These are phyloP conservation scores for Phlegmacium glaucopus DNA, from an alignment of 768 basidiomycete species.

Conservation along the genomic window DNA sequence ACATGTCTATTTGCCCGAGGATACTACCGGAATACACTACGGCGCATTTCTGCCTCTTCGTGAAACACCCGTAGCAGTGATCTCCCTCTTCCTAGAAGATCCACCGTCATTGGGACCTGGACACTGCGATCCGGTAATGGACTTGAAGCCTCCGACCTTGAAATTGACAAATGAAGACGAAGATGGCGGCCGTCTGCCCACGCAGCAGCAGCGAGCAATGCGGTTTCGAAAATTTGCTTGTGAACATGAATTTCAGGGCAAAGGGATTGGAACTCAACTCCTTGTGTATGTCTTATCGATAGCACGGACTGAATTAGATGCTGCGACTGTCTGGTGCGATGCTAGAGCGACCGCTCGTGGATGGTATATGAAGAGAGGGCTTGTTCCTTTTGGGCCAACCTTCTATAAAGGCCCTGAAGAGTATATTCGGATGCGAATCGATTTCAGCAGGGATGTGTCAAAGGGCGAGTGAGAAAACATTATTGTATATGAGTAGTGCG, in stretches of 20 bases:
- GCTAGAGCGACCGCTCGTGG: slow-evolving; percentile 39
- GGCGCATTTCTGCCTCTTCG: slow-evolving; percentile 46
- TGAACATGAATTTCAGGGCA: slow-evolving; percentile 45
- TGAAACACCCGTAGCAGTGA: slow-evolving; percentile 44
- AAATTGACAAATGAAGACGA: not conserved
- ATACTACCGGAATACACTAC: slow-evolving; percentile 47
- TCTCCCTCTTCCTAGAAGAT: slow-evolving; percentile 52
- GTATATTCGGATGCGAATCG: slow-evolving; percentile 53
- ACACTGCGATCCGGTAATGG: no score
- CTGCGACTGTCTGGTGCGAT: slow-evolving; percentile 54
- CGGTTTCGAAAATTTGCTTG: slow-evolving; percentile 66
- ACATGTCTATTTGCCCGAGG: slow-evolving; percentile 50
- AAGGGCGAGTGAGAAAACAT: slow-evolving; percentile 6
- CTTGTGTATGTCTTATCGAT: slow-evolving; percentile 37
- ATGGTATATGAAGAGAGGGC: slow-evolving; percentile 55
- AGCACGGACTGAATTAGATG: slow-evolving; percentile 38
- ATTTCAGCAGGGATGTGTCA: no score
- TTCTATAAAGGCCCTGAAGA: slow-evolving; percentile 55
- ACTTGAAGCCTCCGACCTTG: slow-evolving; percentile 15
- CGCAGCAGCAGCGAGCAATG: slow-evolving; percentile 22
- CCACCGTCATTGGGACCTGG: no score
- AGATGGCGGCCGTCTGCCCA: slow-evolving; percentile 6
- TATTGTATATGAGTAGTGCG: not conserved
- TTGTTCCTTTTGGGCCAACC: slow-evolving; percentile 42
- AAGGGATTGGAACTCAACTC: slow-evolving; percentile 49